Evolutionary conservation across 139 green algal species (phyloP).

Genomic region (Ettlia oleoabundans): DNA sequence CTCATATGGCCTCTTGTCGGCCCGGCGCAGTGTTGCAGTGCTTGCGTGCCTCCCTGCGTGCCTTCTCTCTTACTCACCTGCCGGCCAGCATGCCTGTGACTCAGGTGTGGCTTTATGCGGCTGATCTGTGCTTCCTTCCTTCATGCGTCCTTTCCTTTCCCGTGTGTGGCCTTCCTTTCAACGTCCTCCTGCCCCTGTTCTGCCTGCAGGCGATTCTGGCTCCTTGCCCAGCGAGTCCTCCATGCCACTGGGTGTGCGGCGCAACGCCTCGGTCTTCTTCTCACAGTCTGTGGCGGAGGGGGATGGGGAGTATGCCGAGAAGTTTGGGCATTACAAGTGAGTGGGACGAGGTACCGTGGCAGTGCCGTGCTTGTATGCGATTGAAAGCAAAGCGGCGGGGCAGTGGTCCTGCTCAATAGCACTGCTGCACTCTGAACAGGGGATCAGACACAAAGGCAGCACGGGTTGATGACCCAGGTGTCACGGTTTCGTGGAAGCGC

Average conservation of each 20-base stretch:
- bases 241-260: not conserved
- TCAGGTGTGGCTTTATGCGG: too few relatives aligned
- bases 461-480: too few relatives aligned
- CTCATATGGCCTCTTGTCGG: too few relatives aligned
- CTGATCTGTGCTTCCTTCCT: too few relatives aligned
- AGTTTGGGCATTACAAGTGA: constrained; percentile 54
- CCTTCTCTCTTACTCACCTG: too few relatives aligned
- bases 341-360: not conserved
- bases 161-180: not conserved
- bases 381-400: not conserved
- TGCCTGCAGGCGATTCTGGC: not conserved
- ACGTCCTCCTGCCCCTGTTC: not conserved
- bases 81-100: too few relatives aligned
- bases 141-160: not conserved
- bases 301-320: constrained; percentile 31
- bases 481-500: too few relatives aligned
- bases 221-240: too few relatives aligned
- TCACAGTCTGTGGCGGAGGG: not conserved
- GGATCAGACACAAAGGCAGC: too few relatives aligned
- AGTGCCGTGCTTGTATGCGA: not conserved
- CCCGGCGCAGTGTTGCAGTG: too few relatives aligned
- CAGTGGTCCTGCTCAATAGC: not conserved
- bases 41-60: too few relatives aligned
- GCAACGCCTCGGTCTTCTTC: constrained; percentile 43
- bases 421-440: too few relatives aligned